A percentile compares a stretch with the other conserved stretches of the same genome.
These are phyloP conservation scores for Ophiostoma ulmi DNA, from an alignment of 2,329 filamentous ascomycete genomes.

Conservation along the genomic window DNA sequence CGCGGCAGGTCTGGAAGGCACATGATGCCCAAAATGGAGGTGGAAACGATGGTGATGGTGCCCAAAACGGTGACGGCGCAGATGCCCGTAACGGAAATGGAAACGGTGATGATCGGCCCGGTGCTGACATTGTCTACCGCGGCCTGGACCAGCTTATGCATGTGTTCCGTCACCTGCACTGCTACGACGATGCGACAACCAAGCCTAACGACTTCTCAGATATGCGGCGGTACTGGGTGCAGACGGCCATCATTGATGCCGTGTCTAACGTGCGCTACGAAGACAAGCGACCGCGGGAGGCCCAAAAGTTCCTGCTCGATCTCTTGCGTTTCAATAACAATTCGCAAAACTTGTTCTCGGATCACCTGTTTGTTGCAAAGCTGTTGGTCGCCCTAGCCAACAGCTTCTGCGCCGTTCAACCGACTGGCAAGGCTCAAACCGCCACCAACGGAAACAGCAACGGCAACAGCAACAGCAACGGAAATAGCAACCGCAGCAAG, in stretches of 20 bases:
- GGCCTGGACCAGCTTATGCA: slow-evolving; percentile 65
- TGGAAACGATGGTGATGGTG: neutral
- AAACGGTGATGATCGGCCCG: slow-evolving; percentile 4
- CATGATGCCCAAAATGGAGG: slow-evolving; percentile 19
- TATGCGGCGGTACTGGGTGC: slow-evolving; percentile 76
- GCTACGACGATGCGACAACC: slow-evolving; percentile 73
- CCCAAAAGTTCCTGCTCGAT: slow-evolving; percentile 79
- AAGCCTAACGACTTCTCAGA: slow-evolving; percentile 88
- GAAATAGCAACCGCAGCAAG: slow-evolving; percentile 17
- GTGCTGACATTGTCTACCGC: slow-evolving; percentile 24
- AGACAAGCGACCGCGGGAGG: slow-evolving; percentile 71
- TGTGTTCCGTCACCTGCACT: slow-evolving; percentile 84
- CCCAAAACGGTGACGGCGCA: neutral
- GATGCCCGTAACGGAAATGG: neutral
- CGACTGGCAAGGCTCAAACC: neutral
- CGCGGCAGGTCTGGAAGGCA: slow-evolving; percentile 57
- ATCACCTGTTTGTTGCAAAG: slow-evolving; percentile 80
- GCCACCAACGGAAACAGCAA: slow-evolving; percentile 25
- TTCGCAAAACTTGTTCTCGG: slow-evolving; percentile 79
- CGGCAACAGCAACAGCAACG: slow-evolving; percentile 22
- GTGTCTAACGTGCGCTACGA: slow-evolving; percentile 74
- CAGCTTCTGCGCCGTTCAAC: slow-evolving; percentile 47
- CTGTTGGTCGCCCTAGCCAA: slow-evolving; percentile 62
- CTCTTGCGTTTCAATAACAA: slow-evolving; percentile 94
- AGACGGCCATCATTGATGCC: slow-evolving; percentile 74